Conservation (phyloP, 495 filamentous ascomycete species). For the Bombardia bombarda region DNA sequence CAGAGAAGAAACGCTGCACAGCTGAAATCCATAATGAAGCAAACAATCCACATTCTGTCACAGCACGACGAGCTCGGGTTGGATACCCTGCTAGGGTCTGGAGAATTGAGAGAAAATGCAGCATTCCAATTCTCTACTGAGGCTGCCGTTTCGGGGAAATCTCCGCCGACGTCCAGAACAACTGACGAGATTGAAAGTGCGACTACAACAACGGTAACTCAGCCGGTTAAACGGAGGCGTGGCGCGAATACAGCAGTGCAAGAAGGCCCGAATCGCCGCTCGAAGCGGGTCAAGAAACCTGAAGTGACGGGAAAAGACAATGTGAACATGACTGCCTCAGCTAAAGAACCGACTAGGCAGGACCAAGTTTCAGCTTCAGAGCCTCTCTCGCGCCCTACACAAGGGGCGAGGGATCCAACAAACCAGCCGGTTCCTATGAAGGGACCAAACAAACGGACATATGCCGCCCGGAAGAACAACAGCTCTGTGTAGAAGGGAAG, state of each 20-base stretch:
- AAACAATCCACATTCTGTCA: slow-evolving; percentile 7
- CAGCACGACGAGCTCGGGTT: background rate
- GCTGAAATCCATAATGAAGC: slow-evolving; percentile 34
- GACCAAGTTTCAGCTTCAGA: no score
- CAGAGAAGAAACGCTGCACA: slow-evolving; percentile 21
- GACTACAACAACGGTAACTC: background rate
- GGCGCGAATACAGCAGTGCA: background rate
- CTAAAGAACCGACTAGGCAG: background rate
- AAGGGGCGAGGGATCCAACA: background rate
- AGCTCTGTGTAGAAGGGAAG: background rate
- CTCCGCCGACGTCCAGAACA: background rate
- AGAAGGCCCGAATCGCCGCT: background rate
- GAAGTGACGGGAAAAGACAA: background rate
- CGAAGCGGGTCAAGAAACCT: background rate
- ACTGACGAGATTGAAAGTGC: background rate
- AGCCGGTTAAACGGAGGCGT: background rate
- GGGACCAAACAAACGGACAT: background rate
- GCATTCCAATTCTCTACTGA: background rate
- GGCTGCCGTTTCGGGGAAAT: background rate
- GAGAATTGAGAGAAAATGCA: background rate
- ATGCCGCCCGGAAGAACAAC: background rate
- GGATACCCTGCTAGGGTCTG: background rate
- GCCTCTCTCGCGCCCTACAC: background rate
- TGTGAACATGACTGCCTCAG: background rate
- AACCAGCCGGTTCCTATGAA: background rate